Evolutionary conservation across 352 stramenopile species (phyloP).

Genomic region (Phytopythium chamaehyphon): DNA sequence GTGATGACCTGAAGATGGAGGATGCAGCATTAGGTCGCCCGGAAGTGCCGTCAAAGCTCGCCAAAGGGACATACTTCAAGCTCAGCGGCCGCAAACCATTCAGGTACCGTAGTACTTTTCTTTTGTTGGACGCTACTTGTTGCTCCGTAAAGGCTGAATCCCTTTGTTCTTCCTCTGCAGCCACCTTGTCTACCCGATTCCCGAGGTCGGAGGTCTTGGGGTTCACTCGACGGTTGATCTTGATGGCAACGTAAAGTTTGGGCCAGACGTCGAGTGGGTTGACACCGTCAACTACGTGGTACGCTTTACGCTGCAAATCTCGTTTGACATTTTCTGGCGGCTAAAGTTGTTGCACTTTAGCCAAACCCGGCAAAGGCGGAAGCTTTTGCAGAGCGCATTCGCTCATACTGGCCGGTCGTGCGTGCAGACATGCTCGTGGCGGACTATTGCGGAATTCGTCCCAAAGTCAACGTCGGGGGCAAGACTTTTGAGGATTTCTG

Average conservation of each 20-base stretch:
- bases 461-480: conserved; percentile 87
- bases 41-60: conserved; percentile 67
- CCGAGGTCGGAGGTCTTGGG: conserved; percentile 92
- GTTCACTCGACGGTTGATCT: conserved; percentile 96
- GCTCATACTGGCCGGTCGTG: conserved; percentile 92
- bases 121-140: background rate
- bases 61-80: conserved; percentile 97
- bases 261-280: conserved; percentile 96
- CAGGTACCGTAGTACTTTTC: conserved; percentile 22
- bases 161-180: conserved; percentile 16
- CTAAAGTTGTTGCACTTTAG: conserved; percentile 8
- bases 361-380: conserved; percentile 56
- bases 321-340: background rate
- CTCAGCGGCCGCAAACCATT: conserved; percentile 55
- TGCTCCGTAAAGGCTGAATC: background rate
- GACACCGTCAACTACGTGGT: conserved; percentile 84
- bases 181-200: conserved; percentile 95
- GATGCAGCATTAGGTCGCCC: conserved; percentile 11
- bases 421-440: conserved; percentile 68
- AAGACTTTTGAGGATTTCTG: conserved; percentile 87
- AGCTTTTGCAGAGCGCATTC: conserved; percentile 65
- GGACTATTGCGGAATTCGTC: conserved; percentile 96
- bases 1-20: conserved; percentile 20
- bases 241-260: conserved; percentile 91
- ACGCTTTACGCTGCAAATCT: background rate